Conservation (phyloP, 345 rosid species). For the Hibiscus tridactylites region DNA sequence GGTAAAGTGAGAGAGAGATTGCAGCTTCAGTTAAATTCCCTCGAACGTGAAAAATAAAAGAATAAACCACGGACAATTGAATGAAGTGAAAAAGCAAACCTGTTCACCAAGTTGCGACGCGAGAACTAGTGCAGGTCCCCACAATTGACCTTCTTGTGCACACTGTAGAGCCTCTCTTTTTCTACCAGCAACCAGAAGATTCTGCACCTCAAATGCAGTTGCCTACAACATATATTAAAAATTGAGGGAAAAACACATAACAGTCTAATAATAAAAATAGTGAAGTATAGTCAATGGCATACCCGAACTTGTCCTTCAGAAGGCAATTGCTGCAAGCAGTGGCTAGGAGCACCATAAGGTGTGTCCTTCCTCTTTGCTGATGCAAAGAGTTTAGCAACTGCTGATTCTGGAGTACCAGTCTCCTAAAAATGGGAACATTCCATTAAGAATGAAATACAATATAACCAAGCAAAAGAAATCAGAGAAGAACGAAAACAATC, state of each 20-base stretch:
- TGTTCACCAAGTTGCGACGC: conserved; percentile 94
- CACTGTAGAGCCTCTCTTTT: conserved; percentile 71
- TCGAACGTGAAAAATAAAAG: background rate
- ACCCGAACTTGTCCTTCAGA: conserved; percentile 86
- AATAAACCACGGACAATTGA: background rate
- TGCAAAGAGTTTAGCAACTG: conserved; percentile 90
- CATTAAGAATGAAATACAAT: conserved; percentile 4
- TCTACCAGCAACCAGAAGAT: conserved; percentile 90
- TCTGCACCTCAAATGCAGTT: conserved; percentile 87
- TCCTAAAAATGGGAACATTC: conserved; percentile 40
- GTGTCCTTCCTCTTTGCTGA: conserved; percentile 47
- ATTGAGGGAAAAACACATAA: conserved; percentile 9
- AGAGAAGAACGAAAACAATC: background rate
- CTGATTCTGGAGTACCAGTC: conserved; percentile 79
- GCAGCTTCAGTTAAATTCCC: conserved; percentile 4
- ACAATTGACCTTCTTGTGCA: conserved; percentile 92
- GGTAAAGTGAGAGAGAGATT: background rate
- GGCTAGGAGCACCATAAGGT: conserved; percentile 48
- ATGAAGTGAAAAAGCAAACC: conserved; percentile 37
- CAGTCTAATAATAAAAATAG: background rate
- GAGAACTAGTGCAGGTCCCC: conserved; percentile 98
- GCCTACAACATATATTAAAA: conserved; percentile 40
- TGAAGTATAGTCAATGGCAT: conserved; percentile 9
- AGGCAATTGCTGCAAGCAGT: conserved; percentile 77
- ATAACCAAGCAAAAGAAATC: background rate